Base-by-base conservation (phyloP, 108 stramenopile genomes). In the Cyclostephanos tholiformis region DNA sequence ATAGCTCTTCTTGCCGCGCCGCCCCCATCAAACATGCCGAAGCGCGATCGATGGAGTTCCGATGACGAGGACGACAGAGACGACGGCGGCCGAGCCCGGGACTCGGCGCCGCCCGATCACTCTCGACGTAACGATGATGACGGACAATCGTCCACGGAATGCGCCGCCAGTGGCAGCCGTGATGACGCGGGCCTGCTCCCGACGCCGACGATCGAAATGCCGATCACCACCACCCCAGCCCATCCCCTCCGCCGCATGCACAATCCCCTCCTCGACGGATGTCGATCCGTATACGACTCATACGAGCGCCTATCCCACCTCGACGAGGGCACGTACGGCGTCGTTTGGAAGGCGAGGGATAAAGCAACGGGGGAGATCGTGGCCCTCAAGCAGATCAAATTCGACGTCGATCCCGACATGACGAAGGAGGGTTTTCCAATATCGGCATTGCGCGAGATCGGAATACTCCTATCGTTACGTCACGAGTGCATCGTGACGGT, bases 261-360 rank as follows among this genome's bases (percentile, higher is more conserved):
- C 83, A 95, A 92, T 81, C 91, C 91, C 20, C 83, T 95, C 20
- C 53, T 92, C 20, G 81, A 88, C 53, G 93, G 93, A 25, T 96
- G 92, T 52, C 85, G 93, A 23, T 88, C 85, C 22, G 96, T 96
- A 25, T 95, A 95, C 65, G 88, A 92, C 48, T 82, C 80, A 17
- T 98, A 96, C 75, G 95, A 97, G 46, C 86, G 91, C 26, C 68
- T 95, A 14, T 77, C 66, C 36, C 88, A 86, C 29, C 46, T 97
- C 23, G 93, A 92, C 44, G 96, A 97, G 71, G 97, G 97, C 3
- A 95, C 97, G 4, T 98, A 97, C 72, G 97, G 97, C 4, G 84
- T 98, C 32, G 97, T 98, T 6, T 98, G 96, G 91, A 95, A 92
- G 63, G 97, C 96, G 16, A 76, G 79, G 10, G 95, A 96, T 49